A percentile compares a stretch with the other conserved stretches of the same genome.
phyloP scores from a whole-genome alignment of 1,284 basidiomycete species.

The Tilletiopsis washingtonensis region DNA sequence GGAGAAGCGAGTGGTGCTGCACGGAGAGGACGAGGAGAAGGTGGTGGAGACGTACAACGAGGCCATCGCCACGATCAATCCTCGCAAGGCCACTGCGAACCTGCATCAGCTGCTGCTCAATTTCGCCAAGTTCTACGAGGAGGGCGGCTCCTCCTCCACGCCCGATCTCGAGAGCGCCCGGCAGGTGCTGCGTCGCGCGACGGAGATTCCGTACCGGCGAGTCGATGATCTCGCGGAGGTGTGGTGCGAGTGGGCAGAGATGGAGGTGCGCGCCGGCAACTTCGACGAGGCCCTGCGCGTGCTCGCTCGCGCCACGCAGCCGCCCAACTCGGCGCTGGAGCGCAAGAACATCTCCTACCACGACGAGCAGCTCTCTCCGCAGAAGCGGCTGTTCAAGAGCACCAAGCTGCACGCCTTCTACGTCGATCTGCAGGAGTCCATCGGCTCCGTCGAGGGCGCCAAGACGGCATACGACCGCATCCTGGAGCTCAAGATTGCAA shows the following conservation, averaged over 20 bases:
- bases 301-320: conserved; percentile 82
- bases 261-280: conserved; percentile 92
- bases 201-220: conserved; percentile 82
- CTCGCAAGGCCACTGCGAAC: conserved; percentile 84
- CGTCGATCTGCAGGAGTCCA: conserved; percentile 91
- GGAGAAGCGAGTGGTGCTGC: conserved; percentile 94
- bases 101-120: conserved; percentile 84
- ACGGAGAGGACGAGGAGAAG: conserved; percentile 86
- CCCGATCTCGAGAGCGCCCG: conserved; percentile 72
- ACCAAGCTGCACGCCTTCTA: conserved; percentile 99
- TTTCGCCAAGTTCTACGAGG: conserved; percentile 96
- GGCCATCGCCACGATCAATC: conserved; percentile 79
- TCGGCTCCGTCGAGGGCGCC: conserved; percentile 83
- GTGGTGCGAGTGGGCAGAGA: conserved; percentile 98
- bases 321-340: conserved; percentile 65
- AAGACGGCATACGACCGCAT: conserved; percentile 96
- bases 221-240: conserved; percentile 97
- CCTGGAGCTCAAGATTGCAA: conserved; percentile 94
- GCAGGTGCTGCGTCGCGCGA: conserved; percentile 84
- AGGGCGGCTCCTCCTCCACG: conserved; percentile 59
- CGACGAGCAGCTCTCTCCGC: conserved; percentile 82
- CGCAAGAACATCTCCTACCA: conserved; percentile 79
- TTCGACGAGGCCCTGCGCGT: conserved; percentile 89
- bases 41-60: conserved; percentile 85
- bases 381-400: conserved; percentile 89